Conservation (phyloP, 352 stramenopile genomes). For the Halophytophthora polymorphica region DNA sequence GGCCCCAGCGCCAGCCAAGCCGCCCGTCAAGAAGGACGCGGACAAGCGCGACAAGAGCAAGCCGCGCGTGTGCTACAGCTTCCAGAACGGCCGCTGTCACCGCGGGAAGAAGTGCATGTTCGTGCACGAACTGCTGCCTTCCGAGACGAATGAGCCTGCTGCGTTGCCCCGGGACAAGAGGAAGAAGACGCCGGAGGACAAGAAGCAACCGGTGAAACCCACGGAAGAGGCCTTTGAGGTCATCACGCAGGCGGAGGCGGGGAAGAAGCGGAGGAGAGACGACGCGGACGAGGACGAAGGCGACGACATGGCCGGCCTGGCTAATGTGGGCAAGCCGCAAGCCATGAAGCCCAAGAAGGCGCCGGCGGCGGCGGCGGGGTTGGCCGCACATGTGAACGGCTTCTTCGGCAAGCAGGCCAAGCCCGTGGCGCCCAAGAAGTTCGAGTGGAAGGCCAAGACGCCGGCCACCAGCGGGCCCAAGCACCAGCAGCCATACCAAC, state of each 20-base stretch:
- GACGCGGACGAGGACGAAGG: conserved; percentile 24
- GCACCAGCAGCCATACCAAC: background rate
- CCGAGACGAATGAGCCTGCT: conserved; percentile 2
- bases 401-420: conserved; percentile 30
- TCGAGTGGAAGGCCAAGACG: conserved; percentile 34
- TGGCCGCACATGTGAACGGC: conserved; percentile 36
- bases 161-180: conserved; percentile 8
- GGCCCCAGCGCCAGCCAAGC: background rate
- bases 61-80: conserved; percentile 67
- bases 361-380: conserved; percentile 8
- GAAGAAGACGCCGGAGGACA: conserved; percentile 8
- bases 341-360: conserved; percentile 2
- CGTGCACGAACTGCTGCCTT: conserved; percentile 53
- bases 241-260: conserved; percentile 15
- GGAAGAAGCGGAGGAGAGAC: conserved; percentile 31
- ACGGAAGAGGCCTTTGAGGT: conserved; percentile 34
- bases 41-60: conserved; percentile 22
- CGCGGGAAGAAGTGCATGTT: conserved; percentile 67
- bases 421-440: conserved; percentile 12
- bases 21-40: conserved; percentile 9
- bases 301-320: conserved; percentile 20
- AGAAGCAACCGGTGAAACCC: no score
- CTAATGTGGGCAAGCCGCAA: conserved; percentile 7
- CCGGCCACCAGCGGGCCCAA: background rate
- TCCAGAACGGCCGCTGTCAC: conserved; percentile 76